Percentiles rank a stretch among this genome's conserved stretches.
Evolutionary conservation across 108 stramenopile species (phyloP).

Genomic region (Epithemia pelagica): DNA sequence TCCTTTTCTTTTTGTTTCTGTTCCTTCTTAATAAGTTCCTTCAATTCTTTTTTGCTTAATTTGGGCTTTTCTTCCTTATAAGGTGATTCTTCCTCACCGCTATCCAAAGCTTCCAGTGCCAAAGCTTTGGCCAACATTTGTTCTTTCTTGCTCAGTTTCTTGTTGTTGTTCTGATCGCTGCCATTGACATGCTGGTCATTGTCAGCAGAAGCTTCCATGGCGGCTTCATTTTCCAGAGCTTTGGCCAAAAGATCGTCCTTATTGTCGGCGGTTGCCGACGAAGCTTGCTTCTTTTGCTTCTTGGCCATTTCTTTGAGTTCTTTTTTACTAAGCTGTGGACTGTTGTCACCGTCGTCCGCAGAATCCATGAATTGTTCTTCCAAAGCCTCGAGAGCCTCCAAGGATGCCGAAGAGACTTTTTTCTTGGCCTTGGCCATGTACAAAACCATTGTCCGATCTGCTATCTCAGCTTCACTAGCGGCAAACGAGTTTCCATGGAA

Average conservation of each 20-base stretch:
- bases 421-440: constrained; percentile 43
- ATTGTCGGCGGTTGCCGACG: constrained; percentile 11
- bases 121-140: constrained; percentile 28
- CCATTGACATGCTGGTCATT: background rate
- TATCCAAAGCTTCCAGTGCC: constrained; percentile 26
- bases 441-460: too few relatives aligned
- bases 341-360: constrained; percentile 15
- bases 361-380: constrained; percentile 28
- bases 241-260: constrained; percentile 29
- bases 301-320: constrained; percentile 34
- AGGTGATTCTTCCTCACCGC: constrained; percentile 6
- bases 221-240: too few relatives aligned
- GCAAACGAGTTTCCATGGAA: too few relatives aligned
- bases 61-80: constrained; percentile 21
- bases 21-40: constrained; percentile 27
- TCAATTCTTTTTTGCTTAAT: constrained; percentile 44
- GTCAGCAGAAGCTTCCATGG: constrained; percentile 7
- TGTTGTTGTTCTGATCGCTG: constrained; percentile 6
- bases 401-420: constrained; percentile 54
- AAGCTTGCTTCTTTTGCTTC: constrained; percentile 37
- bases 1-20: constrained; percentile 45
- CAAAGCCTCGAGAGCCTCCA: constrained; percentile 49
- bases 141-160: constrained; percentile 29
- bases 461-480: too few relatives aligned
- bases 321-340: constrained; percentile 29